Conservation (phyloP, 177 flowering plant species). For the Vitis hybrid region DNA sequence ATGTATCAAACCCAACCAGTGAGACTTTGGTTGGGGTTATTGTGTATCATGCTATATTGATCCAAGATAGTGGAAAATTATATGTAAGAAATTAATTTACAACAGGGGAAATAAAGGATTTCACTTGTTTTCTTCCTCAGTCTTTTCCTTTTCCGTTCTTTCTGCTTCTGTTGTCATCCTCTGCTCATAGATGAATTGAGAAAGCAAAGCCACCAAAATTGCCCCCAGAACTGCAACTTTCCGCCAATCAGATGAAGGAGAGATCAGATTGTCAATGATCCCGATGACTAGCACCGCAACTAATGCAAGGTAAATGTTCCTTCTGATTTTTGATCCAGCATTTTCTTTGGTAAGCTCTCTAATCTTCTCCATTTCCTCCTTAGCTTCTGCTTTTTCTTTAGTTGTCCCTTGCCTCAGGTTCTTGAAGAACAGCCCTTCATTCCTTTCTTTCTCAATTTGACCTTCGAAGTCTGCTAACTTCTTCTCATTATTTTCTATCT, state of each 20-base stretch:
- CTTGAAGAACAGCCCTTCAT: constrained; percentile 89
- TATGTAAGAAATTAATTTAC: not conserved
- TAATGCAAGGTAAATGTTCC: constrained; percentile 68
- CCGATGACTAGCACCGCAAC: constrained; percentile 43
- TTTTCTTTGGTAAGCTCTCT: constrained; percentile 41
- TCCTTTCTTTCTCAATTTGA: constrained; percentile 58
- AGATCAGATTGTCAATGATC: constrained; percentile 47
- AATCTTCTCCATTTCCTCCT: constrained; percentile 61
- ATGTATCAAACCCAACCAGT: constrained; percentile 60
- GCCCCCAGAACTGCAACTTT: constrained; percentile 62
- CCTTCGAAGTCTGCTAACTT: constrained; percentile 62
- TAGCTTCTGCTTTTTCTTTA: constrained; percentile 40
- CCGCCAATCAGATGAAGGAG: constrained; percentile 55
- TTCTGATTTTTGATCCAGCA: constrained; percentile 59
- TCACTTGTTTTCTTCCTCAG: constrained; percentile 29
- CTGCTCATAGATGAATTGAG: constrained; percentile 71
- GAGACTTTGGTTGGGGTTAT: constrained; percentile 58
- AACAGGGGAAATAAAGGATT: not conserved
- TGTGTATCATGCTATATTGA: constrained; percentile 48
- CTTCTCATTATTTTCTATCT: constrained; percentile 60
- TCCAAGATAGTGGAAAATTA: not conserved
- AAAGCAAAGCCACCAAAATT: constrained; percentile 59
- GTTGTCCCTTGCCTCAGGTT: constrained; percentile 48
- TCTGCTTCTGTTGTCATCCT: constrained; percentile 45
- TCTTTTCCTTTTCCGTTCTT: constrained; percentile 19